Percentiles rank a stretch among this genome's conserved stretches.
phyloP scores from a whole-genome alignment of 768 basidiomycete genomes.

The Lentinula guzmanii region DNA sequence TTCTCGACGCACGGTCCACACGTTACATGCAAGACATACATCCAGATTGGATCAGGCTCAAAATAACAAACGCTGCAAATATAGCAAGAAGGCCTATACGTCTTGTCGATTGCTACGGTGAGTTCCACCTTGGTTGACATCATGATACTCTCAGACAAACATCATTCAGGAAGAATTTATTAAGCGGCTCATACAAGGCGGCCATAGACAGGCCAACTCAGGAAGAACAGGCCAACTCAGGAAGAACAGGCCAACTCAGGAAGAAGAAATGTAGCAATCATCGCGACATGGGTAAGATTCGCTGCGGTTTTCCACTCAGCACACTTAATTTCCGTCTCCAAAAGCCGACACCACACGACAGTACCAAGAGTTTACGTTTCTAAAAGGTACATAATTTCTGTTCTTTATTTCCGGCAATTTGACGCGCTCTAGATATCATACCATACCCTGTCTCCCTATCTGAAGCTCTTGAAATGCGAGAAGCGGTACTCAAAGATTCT shows the following conservation, averaged over 20 bases:
- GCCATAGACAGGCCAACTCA: constrained; percentile 56
- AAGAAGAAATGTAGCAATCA: constrained; percentile 57
- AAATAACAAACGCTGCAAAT: too few species aligned
- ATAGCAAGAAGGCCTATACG: constrained; percentile 56
- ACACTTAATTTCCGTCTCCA: constrained; percentile 8
- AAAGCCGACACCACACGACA: constrained; percentile 54
- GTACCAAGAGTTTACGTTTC: constrained; percentile 67
- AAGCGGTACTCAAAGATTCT: constrained; percentile 41
- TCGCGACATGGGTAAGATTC: constrained; percentile 64
- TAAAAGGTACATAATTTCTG: constrained; percentile 41
- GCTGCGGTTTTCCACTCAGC: neutral
- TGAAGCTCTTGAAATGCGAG: constrained; percentile 54
- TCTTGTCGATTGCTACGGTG: constrained; percentile 75
- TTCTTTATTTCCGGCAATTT: neutral
- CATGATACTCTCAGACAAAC: constrained; percentile 6
- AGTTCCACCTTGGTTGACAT: constrained; percentile 9
- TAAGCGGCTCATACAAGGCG: constrained; percentile 65
- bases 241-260: constrained; percentile 14
- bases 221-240: constrained; percentile 20
- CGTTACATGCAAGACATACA: too few species aligned
- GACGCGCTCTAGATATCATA: constrained; percentile 48
- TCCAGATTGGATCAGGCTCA: too few species aligned
- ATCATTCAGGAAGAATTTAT: constrained; percentile 75
- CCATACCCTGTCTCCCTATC: constrained; percentile 53
- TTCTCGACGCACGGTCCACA: too few species aligned